phyloP scores from a whole-genome alignment of 2,329 filamentous ascomycete genomes.

The Plectosphaerella plurivora region DNA sequence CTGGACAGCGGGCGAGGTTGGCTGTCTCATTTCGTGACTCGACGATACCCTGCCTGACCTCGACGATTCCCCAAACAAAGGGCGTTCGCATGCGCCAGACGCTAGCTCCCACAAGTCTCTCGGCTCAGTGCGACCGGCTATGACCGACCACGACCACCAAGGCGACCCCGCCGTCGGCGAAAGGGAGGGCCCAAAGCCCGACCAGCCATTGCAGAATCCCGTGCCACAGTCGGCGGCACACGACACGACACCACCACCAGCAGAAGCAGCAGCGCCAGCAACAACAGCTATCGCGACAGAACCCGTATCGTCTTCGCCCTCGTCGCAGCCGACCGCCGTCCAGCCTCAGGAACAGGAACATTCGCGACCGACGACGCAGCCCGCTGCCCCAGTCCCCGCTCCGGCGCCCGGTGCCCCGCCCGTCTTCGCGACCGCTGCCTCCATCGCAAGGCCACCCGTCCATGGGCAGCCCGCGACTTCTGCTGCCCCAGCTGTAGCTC shows the following conservation, averaged over 20 bases:
- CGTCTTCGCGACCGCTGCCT: constrained; percentile 13
- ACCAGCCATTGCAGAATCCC: not conserved
- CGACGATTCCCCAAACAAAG: not conserved
- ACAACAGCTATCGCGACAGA: not conserved
- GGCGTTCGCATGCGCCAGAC: constrained; percentile 2
- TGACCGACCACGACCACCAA: constrained; percentile 1
- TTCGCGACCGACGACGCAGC: not conserved
- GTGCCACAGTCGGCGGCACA: not conserved
- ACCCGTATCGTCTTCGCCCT: not conserved
- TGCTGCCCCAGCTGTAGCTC: constrained; percentile 12
- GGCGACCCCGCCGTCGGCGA: not conserved
- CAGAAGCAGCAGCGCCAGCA: constrained; percentile 1
- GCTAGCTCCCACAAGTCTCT: constrained; percentile 3
- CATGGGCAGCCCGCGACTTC: not conserved
- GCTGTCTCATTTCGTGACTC: not conserved
- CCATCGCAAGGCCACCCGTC: constrained; percentile 13
- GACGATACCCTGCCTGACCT: not conserved
- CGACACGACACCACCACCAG: not conserved
- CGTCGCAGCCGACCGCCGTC: not conserved
- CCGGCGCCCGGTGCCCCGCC: constrained; percentile 7
- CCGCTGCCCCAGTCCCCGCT: not conserved
- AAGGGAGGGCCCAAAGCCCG: not conserved
- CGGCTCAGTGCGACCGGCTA: constrained; percentile 3
- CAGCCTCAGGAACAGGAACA: not conserved
- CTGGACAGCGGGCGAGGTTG: too few species aligned